Percentiles rank a stretch among this genome's conserved stretches.
These are phyloP conservation scores for Eustoma russellianum DNA, from an alignment of 257 asterid genomes.

Conservation along the genomic window DNA sequence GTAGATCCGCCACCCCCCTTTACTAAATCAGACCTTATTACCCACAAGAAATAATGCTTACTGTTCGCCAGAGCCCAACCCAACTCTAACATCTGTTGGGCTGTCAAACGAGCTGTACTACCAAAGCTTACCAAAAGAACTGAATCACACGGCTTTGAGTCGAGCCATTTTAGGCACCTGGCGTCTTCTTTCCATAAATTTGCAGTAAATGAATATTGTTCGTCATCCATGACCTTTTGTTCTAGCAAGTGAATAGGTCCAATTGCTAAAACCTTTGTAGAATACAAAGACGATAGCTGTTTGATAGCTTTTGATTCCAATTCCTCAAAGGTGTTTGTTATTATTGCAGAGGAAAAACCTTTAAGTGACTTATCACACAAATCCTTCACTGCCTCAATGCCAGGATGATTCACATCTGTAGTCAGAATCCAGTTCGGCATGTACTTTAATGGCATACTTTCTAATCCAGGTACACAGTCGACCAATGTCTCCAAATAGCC, in stretches of 20 bases:
- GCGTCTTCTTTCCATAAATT: slow-evolving; percentile 19
- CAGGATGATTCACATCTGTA: background rate
- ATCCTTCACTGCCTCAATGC: background rate
- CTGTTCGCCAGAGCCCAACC: slow-evolving; percentile 29
- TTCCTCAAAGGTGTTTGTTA: slow-evolving; percentile 4
- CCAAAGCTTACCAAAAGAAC: slow-evolving; percentile 23
- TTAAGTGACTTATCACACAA: background rate
- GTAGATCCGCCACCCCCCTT: background rate
- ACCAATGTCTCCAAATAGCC: slow-evolving; percentile 1
- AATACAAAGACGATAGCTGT: background rate
- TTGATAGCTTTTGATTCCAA: slow-evolving; percentile 7
- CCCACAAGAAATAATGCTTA: slow-evolving; percentile 19
- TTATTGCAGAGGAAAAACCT: background rate
- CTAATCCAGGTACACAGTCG: background rate
- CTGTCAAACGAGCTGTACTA: slow-evolving; percentile 11
- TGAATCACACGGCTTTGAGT: slow-evolving; percentile 10
- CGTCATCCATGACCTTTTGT: background rate
- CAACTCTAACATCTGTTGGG: slow-evolving; percentile 16
- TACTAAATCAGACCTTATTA: slow-evolving; percentile 17
- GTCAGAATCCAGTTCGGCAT: background rate
- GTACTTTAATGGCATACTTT: background rate
- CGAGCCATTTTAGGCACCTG: slow-evolving; percentile 13
- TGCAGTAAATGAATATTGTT: slow-evolving; percentile 4
- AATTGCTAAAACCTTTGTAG: slow-evolving; percentile 3
- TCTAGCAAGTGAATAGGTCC: slow-evolving; percentile 17